These are phyloP conservation scores for Boechera retrofracta DNA, from an alignment of 345 rosid species.

Conservation along the genomic window DNA sequence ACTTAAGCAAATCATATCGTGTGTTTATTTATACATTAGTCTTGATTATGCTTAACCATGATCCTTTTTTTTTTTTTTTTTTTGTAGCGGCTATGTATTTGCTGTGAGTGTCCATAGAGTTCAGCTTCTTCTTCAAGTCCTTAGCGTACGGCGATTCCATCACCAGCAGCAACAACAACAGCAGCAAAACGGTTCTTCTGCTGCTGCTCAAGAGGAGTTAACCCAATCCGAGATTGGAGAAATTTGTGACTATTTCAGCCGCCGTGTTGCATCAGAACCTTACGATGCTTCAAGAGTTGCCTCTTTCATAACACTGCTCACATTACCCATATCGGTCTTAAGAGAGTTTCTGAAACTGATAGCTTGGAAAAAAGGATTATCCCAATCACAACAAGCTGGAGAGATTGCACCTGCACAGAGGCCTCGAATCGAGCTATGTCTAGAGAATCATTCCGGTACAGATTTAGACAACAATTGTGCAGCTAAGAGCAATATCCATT, in stretches of 20 bases:
- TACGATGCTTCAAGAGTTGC: conserved; percentile 98
- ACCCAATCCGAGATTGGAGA: conserved; percentile 87
- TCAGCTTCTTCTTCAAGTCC: conserved; percentile 98
- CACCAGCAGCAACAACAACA: conserved; percentile 88
- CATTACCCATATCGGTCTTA: conserved; percentile 87
- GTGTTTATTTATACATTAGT: background rate
- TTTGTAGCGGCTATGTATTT: conserved; percentile 90
- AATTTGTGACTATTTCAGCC: conserved; percentile 98
- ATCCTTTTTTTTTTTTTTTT: background rate
- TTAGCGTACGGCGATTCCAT: conserved; percentile 93
- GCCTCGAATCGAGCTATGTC: conserved; percentile 90
- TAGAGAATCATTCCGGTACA: conserved; percentile 82
- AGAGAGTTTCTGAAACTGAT: conserved; percentile 93
- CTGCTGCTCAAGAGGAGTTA: conserved; percentile 80
- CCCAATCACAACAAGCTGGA: conserved; percentile 78
- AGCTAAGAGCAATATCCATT: conserved; percentile 88
- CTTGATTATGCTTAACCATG: conserved; percentile 26
- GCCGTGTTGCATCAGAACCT: conserved; percentile 97
- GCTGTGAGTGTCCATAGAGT: conserved; percentile 98
- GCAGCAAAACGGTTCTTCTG: conserved; percentile 68
- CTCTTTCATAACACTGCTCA: conserved; percentile 98
- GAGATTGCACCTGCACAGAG: conserved; percentile 88
- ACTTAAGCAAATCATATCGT: background rate
- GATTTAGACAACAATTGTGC: conserved; percentile 58
- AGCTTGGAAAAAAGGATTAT: conserved; percentile 96